Conservation (phyloP, 805 yeast species). For the Teunomyces stri region DNA sequence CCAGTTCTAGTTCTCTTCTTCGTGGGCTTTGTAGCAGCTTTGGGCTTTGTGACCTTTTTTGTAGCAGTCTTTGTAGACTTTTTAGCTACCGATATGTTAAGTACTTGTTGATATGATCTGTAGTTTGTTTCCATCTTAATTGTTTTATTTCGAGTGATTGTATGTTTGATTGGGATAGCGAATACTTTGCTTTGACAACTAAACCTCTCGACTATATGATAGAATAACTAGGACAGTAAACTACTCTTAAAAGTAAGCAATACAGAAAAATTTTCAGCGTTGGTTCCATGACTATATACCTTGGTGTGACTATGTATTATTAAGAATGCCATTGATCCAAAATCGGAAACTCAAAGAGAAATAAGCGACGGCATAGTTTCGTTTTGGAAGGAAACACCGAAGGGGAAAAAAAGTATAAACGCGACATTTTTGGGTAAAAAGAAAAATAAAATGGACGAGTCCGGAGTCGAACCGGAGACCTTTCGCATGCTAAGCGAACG, state of each 20-base stretch:
- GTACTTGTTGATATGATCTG: constrained; percentile 15
- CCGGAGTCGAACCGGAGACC: constrained; percentile 80
- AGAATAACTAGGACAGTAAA: neutral
- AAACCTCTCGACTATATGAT: neutral
- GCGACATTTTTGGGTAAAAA: neutral
- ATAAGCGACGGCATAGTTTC: constrained; percentile 5
- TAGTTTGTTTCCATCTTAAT: constrained; percentile 8
- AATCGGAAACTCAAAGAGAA: constrained; percentile 10
- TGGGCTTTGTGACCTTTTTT: constrained; percentile 13
- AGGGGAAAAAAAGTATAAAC: neutral
- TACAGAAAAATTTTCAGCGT: constrained; percentile 2
- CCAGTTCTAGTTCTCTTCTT: constrained; percentile 46
- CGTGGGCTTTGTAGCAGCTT: constrained; percentile 7
- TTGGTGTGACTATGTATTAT: neutral
- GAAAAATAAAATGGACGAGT: constrained; percentile 54
- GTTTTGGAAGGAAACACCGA: constrained; percentile 1
- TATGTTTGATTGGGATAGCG: neutral
- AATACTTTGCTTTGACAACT: too few relatives aligned
- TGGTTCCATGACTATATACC: neutral
- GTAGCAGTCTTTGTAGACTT: constrained; percentile 3
- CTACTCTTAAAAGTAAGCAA: neutral
- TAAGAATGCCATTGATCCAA: neutral
- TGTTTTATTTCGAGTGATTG: neutral
- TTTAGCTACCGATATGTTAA: constrained; percentile 10
- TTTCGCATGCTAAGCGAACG: constrained; percentile 77